Conservation (phyloP, 768 basidiomycete genomes). For the Coprinopsis marcescibilis region DNA sequence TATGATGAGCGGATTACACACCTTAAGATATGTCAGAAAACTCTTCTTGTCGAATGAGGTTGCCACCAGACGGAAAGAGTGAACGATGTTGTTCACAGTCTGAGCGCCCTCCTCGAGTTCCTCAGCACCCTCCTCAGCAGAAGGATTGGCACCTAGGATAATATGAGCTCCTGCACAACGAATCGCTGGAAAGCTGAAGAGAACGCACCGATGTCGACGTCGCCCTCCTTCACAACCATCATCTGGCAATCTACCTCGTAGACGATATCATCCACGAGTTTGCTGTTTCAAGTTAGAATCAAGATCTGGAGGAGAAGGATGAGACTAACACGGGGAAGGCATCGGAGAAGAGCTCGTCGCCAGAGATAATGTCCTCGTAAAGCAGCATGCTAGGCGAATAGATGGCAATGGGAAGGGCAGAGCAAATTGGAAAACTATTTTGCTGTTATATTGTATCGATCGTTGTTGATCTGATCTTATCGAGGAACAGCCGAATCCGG, state of each 20-base stretch:
- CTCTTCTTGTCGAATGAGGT: conserved; percentile 88
- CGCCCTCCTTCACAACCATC: conserved; percentile 68
- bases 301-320: neutral
- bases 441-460: conserved; percentile 26
- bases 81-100: conserved; percentile 82
- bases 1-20: conserved; percentile 14
- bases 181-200: conserved; percentile 4
- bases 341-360: conserved; percentile 92
- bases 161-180: conserved; percentile 1
- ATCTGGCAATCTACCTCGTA: conserved; percentile 82
- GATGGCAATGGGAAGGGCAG: conserved; percentile 14
- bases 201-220: conserved; percentile 80
- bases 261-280: conserved; percentile 68
- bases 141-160: conserved; percentile 81
- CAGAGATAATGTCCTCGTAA: conserved; percentile 65
- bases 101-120: conserved; percentile 70
- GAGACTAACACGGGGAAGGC: conserved; percentile 75
- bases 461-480: conserved; percentile 33
- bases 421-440: conserved; percentile 9
- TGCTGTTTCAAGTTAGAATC: conserved; percentile 39
- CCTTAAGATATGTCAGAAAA: conserved; percentile 83
- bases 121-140: conserved; percentile 82
- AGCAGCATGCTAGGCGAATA: conserved; percentile 56
- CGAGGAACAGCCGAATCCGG: conserved; percentile 10
- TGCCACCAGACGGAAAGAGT: conserved; percentile 84